A percentile compares a stretch with the other conserved stretches of the same genome.
phyloP scores from a whole-genome alignment of 768 basidiomycete genomes.

The Suillus americanus region DNA sequence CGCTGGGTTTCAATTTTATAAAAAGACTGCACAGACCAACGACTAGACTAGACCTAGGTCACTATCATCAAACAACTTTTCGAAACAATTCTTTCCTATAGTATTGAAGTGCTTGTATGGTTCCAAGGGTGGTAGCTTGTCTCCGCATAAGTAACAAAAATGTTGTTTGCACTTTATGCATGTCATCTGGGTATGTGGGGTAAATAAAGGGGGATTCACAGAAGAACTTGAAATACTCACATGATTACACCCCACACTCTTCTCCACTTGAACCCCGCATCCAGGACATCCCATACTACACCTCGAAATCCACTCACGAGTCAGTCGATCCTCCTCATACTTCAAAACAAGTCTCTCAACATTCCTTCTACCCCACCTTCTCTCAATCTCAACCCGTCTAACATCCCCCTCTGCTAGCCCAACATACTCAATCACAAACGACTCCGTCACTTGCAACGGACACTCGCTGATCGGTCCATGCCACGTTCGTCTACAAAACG shows the following conservation, averaged over 20 bases:
- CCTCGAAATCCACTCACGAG: slow-evolving; percentile 67
- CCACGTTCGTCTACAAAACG: slow-evolving; percentile 83
- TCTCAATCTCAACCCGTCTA: slow-evolving; percentile 54
- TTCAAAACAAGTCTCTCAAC: slow-evolving; percentile 58
- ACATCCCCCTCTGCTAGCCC: slow-evolving; percentile 50
- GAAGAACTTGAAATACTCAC: slow-evolving; percentile 42
- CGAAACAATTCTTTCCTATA: slow-evolving; percentile 52
- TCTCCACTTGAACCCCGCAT: slow-evolving; percentile 73
- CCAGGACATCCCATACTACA: slow-evolving; percentile 74
- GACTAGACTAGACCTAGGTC: not conserved
- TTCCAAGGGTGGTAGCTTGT: slow-evolving; percentile 42
- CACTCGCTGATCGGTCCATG: slow-evolving; percentile 80
- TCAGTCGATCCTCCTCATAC: slow-evolving; percentile 74
- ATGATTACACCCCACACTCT: slow-evolving; percentile 84
- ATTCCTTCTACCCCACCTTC: slow-evolving; percentile 60
- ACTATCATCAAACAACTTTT: slow-evolving; percentile 61
- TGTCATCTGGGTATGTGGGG: slow-evolving; percentile 56
- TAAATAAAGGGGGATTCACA: slow-evolving; percentile 1
- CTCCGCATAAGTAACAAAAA: slow-evolving; percentile 82
- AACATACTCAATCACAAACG: slow-evolving; percentile 67
- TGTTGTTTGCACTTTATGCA: slow-evolving; percentile 73
- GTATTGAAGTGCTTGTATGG: slow-evolving; percentile 74
- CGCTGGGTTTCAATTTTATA: slow-evolving; percentile 4
- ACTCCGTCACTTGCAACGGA: slow-evolving; percentile 63
- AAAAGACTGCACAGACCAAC: not conserved